Conservation (phyloP, 2,329 filamentous ascomycete species). For the Ophiosphaerella herpotricha region DNA sequence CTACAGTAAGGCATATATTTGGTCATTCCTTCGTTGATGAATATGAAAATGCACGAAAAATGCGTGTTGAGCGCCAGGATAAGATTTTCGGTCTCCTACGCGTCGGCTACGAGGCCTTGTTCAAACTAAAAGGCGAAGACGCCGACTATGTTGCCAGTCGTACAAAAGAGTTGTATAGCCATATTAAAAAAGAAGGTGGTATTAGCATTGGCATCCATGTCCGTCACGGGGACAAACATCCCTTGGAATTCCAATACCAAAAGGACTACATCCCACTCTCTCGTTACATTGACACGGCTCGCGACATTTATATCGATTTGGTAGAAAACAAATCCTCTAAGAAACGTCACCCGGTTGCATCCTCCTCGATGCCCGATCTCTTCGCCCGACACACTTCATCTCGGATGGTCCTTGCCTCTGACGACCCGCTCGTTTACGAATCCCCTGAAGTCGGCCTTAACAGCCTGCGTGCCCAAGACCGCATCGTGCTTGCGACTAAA, state of each 20-base stretch:
- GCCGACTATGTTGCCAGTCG: constrained; percentile 66
- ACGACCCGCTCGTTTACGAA: constrained; percentile 77
- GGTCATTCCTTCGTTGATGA: constrained; percentile 61
- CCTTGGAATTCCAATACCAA: constrained; percentile 75
- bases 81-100: constrained; percentile 71
- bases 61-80: constrained; percentile 58
- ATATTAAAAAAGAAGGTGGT: constrained; percentile 53
- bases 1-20: constrained; percentile 69
- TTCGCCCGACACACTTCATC: constrained; percentile 36
- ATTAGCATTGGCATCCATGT: constrained; percentile 75
- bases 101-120: constrained; percentile 73
- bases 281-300: constrained; percentile 66
- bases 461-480: constrained; percentile 68
- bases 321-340: constrained; percentile 42
- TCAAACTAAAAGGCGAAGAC: constrained; percentile 70
- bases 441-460: constrained; percentile 64
- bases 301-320: constrained; percentile 57
- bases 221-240: constrained; percentile 78
- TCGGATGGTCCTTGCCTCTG: constrained; percentile 71
- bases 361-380: constrained; percentile 12
- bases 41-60: constrained; percentile 57
- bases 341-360: constrained; percentile 26
- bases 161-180: constrained; percentile 59
- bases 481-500: constrained; percentile 75
- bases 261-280: constrained; percentile 78